phyloP scores from a whole-genome alignment of 2,329 filamentous ascomycete species.

The Chrysosporium queenslandicum region DNA sequence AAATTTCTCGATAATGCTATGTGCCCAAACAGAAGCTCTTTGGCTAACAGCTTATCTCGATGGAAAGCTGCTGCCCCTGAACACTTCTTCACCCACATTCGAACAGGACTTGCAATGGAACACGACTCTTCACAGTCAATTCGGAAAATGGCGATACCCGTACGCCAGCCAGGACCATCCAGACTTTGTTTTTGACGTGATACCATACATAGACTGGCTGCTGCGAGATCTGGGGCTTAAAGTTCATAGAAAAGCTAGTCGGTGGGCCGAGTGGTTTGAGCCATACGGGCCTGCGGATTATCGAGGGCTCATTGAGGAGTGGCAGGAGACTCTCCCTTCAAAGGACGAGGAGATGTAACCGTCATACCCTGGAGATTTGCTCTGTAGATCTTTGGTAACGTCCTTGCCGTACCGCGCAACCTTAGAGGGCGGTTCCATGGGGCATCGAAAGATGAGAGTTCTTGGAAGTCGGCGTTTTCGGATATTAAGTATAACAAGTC shows the following conservation, averaged over 20 bases:
- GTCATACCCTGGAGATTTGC: too few relatives aligned
- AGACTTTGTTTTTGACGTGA: constrained; percentile 64
- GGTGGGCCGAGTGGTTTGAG: constrained; percentile 28
- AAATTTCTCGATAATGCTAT: constrained; percentile 31
- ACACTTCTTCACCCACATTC: constrained; percentile 12
- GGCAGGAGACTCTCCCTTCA: constrained; percentile 19
- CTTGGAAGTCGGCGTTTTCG: too few relatives aligned
- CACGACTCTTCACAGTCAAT: constrained; percentile 56
- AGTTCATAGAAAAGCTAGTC: constrained; percentile 29
- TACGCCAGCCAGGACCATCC: constrained; percentile 43
- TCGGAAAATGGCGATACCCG: constrained; percentile 57
- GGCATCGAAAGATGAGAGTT: too few relatives aligned
- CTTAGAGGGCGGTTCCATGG: too few relatives aligned
- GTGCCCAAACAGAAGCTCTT: constrained; percentile 41
- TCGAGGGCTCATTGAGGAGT: constrained; percentile 34
- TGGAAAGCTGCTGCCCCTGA: constrained; percentile 38
- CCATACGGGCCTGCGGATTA: constrained; percentile 36
- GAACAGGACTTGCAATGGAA: constrained; percentile 40
- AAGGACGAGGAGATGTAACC: too few relatives aligned
- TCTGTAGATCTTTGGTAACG: too few relatives aligned
- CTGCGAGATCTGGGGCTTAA: constrained; percentile 55
- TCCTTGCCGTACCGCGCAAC: too few relatives aligned
- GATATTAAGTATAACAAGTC: too few relatives aligned
- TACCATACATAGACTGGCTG: constrained; percentile 64
- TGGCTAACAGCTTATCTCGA: constrained; percentile 59